phyloP scores from a whole-genome alignment of 192 early-diverging fungal genomes.

The Backusella luteola region DNA sequence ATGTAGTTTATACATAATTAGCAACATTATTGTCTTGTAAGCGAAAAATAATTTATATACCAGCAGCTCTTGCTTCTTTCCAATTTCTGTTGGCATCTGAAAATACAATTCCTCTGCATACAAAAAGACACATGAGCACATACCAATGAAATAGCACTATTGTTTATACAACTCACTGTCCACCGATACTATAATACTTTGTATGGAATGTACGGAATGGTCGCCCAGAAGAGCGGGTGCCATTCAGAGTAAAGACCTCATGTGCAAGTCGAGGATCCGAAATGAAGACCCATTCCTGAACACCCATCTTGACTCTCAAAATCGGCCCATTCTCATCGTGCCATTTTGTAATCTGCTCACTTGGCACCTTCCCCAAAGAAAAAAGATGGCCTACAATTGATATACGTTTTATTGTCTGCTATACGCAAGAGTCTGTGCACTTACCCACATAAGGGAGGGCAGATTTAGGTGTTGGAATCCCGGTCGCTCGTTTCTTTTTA shows the following conservation, averaged over 20 bases:
- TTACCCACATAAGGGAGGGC: no score
- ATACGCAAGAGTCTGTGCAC: no score
- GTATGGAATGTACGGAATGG: background rate
- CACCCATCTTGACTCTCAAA: constrained; percentile 2
- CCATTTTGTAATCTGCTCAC: background rate
- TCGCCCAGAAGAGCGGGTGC: background rate
- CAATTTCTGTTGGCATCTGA: background rate
- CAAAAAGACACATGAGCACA: background rate
- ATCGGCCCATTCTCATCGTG: constrained; percentile 4
- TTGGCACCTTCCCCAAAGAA: background rate
- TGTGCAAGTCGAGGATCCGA: constrained; percentile 8
- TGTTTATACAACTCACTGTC: background rate
- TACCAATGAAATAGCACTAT: background rate
- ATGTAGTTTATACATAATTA: background rate
- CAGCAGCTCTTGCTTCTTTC: constrained; percentile 9
- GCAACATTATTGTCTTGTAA: background rate
- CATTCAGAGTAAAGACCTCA: constrained; percentile 3
- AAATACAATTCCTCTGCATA: constrained; percentile 9
- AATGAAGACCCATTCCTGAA: constrained; percentile 12
- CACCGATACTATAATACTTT: background rate
- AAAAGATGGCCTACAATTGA: background rate
- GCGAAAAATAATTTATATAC: background rate
- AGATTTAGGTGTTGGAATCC: background rate
- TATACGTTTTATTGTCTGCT: no score
- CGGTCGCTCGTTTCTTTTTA: background rate